These are phyloP conservation scores for Apiospora kogelbergensis DNA, from an alignment of 2,329 filamentous ascomycete species.

Conservation along the genomic window DNA sequence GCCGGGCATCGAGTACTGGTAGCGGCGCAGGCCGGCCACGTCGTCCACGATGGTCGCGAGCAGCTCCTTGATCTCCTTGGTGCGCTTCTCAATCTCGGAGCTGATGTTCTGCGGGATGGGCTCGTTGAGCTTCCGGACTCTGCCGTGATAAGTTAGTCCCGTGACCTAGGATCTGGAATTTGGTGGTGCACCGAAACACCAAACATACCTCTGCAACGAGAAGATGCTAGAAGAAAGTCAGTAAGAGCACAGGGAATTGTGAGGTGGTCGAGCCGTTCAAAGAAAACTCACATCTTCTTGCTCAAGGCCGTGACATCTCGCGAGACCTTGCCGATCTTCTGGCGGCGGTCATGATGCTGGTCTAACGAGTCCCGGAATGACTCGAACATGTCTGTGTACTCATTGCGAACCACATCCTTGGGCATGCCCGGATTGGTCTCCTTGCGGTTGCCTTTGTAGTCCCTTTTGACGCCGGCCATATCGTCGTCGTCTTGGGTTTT, in stretches of 20 bases:
- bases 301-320: constrained; percentile 90
- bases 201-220: constrained; percentile 70
- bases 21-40: constrained; percentile 74
- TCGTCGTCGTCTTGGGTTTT: constrained; percentile 30
- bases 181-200: constrained; percentile 1
- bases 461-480: constrained; percentile 51
- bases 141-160: constrained; percentile 30
- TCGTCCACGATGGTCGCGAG: constrained; percentile 71
- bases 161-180: background rate
- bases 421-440: constrained; percentile 21
- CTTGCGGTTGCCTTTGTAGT: constrained; percentile 52
- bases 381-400: constrained; percentile 77
- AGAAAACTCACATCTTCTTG: constrained; percentile 86
- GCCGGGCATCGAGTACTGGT: constrained; percentile 84
- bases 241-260: background rate
- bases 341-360: constrained; percentile 88
- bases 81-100: constrained; percentile 68
- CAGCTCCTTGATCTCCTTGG: constrained; percentile 68
- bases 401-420: constrained; percentile 38
- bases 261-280: background rate
- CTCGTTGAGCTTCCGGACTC: constrained; percentile 62
- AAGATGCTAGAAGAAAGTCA: constrained; percentile 64
- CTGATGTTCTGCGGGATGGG: constrained; percentile 67
- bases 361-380: constrained; percentile 85
- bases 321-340: constrained; percentile 86